Conservation (phyloP, 2,329 filamentous ascomycete species). For the Aspergillus udagawae region DNA sequence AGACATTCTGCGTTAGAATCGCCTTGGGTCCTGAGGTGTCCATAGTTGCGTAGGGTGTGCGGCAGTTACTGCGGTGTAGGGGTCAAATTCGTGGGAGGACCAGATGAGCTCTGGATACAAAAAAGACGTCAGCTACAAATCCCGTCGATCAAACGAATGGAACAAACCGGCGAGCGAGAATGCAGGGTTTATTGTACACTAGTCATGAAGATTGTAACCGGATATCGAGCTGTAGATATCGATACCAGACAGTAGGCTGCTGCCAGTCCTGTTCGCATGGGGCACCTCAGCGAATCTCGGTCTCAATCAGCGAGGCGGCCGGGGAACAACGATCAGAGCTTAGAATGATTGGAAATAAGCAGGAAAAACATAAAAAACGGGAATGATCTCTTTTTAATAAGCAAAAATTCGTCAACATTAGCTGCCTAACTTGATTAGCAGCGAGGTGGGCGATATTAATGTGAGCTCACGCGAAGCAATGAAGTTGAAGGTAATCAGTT, state of each 20-base stretch:
- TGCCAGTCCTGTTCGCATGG: slow-evolving; percentile 26
- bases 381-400: neutral
- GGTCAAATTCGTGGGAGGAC: slow-evolving; percentile 17
- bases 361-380: neutral
- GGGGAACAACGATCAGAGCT: slow-evolving; percentile 6
- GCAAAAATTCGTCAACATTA: neutral
- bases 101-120: slow-evolving; percentile 22
- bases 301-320: slow-evolving; percentile 13
- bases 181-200: slow-evolving; percentile 10
- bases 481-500: slow-evolving; percentile 13
- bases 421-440: slow-evolving; percentile 8
- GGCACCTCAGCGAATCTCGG: slow-evolving; percentile 6
- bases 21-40: slow-evolving; percentile 31
- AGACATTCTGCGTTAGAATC: slow-evolving; percentile 36
- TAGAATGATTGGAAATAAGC: neutral
- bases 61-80: slow-evolving; percentile 13
- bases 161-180: neutral
- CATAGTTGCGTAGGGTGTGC: slow-evolving; percentile 27
- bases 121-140: slow-evolving; percentile 21
- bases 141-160: neutral
- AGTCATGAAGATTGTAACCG: slow-evolving; percentile 19
- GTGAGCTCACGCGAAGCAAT: slow-evolving; percentile 17
- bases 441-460: slow-evolving; percentile 6
- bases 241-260: slow-evolving; percentile 21
- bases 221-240: slow-evolving; percentile 15